A percentile compares a stretch with the other conserved stretches of the same genome.
These are phyloP conservation scores for Aspergillus asperescens DNA, from an alignment of 495 filamentous ascomycete genomes.

Conservation along the genomic window DNA sequence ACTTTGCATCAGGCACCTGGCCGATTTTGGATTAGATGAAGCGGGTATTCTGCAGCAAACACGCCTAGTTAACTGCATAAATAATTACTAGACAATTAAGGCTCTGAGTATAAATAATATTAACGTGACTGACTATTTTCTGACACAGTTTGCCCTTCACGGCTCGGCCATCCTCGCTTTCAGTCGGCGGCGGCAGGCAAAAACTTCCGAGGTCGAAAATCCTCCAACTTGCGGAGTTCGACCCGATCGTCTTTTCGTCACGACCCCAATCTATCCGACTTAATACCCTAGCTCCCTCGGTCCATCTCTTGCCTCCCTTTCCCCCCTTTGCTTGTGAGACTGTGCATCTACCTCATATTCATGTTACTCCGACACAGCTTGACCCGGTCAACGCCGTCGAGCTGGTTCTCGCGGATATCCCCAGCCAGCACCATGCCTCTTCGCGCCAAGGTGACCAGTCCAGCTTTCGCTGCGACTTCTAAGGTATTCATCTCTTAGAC, in stretches of 20 bases:
- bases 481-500: constrained; percentile 16
- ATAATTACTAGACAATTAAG: no score
- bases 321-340: constrained; percentile 18
- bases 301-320: constrained; percentile 16
- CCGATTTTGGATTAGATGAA: neutral
- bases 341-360: no score
- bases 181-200: constrained; percentile 7
- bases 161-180: neutral
- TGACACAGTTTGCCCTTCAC: neutral
- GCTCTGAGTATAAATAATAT: neutral
- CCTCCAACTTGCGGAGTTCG: constrained; percentile 15
- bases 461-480: constrained; percentile 48
- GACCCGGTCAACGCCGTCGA: constrained; percentile 44
- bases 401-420: constrained; percentile 48
- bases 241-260: constrained; percentile 19
- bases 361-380: constrained; percentile 52
- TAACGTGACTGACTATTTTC: neutral
- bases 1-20: neutral
- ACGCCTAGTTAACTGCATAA: no score
- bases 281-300: constrained; percentile 11
- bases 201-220: constrained; percentile 16
- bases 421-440: constrained; percentile 69
- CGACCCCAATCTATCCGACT: constrained; percentile 10
- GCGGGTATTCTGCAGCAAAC: neutral
- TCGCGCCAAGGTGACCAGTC: constrained; percentile 71